Evolutionary conservation across 23 red algal genomes (phyloP).

Genomic region (Chondrus crispus): DNA sequence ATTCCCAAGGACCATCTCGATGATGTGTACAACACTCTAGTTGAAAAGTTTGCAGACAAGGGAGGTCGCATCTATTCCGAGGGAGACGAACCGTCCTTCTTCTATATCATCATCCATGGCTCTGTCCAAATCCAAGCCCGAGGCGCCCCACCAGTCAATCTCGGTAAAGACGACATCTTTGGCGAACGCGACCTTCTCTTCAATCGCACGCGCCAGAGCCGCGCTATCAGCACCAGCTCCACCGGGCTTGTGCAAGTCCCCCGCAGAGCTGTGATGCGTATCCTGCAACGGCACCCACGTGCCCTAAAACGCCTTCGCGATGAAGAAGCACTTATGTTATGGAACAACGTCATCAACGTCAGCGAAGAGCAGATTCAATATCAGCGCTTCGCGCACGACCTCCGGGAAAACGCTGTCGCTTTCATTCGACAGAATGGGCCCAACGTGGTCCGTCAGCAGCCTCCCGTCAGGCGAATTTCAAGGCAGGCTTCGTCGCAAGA

Average conservation of each 20-base stretch:
- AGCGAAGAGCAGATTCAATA: constrained; percentile 45
- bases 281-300: not conserved
- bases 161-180: constrained; percentile 55
- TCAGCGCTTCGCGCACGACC: constrained; percentile 22
- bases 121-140: not conserved
- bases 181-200: constrained; percentile 56
- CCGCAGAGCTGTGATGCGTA: constrained; percentile 36
- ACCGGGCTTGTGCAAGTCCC: constrained; percentile 39
- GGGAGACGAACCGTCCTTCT: constrained; percentile 26
- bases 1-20: constrained; percentile 9
- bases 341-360: constrained; percentile 44
- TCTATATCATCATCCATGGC: constrained; percentile 52
- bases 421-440: constrained; percentile 4
- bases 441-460: not conserved
- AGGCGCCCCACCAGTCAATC: not conserved
- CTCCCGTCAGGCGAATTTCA: not conserved
- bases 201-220: constrained; percentile 28
- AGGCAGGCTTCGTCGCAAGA: not conserved
- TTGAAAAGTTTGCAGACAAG: not conserved
- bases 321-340: constrained; percentile 46
- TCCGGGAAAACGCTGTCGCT: constrained; percentile 26
- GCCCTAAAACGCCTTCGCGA: constrained; percentile 17
- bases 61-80: not conserved
- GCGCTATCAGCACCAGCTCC: constrained; percentile 10
- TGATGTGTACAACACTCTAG: constrained; percentile 13